A percentile compares a stretch with the other conserved stretches of the same genome.
These are phyloP conservation scores for Candida sphagnicola DNA, from an alignment of 805 yeast genomes.

Conservation along the genomic window DNA sequence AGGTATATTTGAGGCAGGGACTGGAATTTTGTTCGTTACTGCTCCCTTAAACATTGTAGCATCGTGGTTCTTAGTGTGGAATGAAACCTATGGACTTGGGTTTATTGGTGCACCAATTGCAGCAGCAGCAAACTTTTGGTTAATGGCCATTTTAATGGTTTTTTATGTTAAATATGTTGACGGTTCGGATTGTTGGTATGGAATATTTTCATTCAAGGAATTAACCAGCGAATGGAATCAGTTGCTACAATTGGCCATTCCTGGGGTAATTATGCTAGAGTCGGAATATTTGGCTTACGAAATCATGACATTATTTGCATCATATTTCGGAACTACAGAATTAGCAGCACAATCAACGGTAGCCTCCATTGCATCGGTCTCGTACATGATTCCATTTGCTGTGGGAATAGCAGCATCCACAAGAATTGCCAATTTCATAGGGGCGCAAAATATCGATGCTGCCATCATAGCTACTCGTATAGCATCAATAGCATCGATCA, in stretches of 20 bases:
- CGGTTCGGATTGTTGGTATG: conserved; percentile 71
- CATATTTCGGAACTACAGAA: conserved; percentile 45
- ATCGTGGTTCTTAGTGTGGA: conserved; percentile 42
- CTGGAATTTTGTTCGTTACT: conserved; percentile 37
- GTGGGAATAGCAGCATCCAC: conserved; percentile 43
- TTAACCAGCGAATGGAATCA: conserved; percentile 33
- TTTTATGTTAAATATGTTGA: conserved; percentile 46
- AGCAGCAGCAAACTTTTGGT: conserved; percentile 38
- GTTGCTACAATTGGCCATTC: conserved; percentile 36
- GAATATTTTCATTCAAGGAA: conserved; percentile 38
- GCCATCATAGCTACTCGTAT: conserved; percentile 33
- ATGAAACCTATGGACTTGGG: conserved; percentile 35
- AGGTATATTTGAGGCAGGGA: conserved; percentile 46
- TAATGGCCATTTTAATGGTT: conserved; percentile 33
- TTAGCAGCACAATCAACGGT: conserved; percentile 52
- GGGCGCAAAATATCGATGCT: conserved; percentile 36
- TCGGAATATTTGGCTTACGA: conserved; percentile 45
- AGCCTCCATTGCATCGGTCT: conserved; percentile 41
- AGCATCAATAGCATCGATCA: conserved; percentile 27
- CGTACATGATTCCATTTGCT: conserved; percentile 45
- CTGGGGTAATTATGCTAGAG: conserved; percentile 44
- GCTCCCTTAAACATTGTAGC: conserved; percentile 40
- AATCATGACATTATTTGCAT: conserved; percentile 43
- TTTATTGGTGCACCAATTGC: conserved; percentile 43
- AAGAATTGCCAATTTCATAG: conserved; percentile 42